Conservation (phyloP, 1,284 basidiomycete species). For the Rhodofomes roseus region DNA sequence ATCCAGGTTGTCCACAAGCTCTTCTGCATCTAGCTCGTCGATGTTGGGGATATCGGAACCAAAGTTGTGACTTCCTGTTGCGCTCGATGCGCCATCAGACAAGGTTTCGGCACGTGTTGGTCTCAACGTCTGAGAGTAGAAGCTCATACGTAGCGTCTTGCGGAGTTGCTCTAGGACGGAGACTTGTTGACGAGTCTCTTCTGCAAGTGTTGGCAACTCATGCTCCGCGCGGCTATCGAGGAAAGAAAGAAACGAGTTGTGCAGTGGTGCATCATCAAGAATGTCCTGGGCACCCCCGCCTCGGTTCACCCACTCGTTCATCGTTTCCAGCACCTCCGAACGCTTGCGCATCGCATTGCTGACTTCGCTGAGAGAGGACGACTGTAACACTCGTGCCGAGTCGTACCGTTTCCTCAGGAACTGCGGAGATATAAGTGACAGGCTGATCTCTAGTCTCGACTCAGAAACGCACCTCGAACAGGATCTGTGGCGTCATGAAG, state of each 20-base stretch:
- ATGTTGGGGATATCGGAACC: slow-evolving; percentile 61
- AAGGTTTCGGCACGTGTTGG: slow-evolving; percentile 39
- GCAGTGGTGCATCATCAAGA: slow-evolving; percentile 65
- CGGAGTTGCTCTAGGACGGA: slow-evolving; percentile 42
- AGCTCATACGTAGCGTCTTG: slow-evolving; percentile 40
- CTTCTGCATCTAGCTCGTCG: slow-evolving; percentile 61
- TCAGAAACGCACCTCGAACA: slow-evolving; percentile 66
- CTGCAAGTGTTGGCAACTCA: slow-evolving; percentile 10
- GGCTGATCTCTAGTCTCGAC: not conserved
- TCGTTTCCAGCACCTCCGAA: slow-evolving; percentile 56
- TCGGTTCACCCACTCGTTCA: slow-evolving; percentile 65
- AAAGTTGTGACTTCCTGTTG: slow-evolving; percentile 33
- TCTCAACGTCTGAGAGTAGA: slow-evolving; percentile 57
- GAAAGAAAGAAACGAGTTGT: slow-evolving; percentile 53
- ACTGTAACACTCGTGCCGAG: slow-evolving; percentile 35
- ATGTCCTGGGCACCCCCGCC: slow-evolving; percentile 75
- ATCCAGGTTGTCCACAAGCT: slow-evolving; percentile 70
- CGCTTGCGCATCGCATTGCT: slow-evolving; percentile 32
- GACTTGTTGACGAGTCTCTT: slow-evolving; percentile 39
- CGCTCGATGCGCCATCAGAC: slow-evolving; percentile 26
- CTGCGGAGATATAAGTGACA: slow-evolving; percentile 31
- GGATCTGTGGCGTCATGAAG: slow-evolving; percentile 72
- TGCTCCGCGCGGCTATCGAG: slow-evolving; percentile 32
- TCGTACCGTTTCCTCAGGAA: slow-evolving; percentile 71
- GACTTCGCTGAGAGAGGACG: slow-evolving; percentile 21